A percentile compares a stretch with the other conserved stretches of the same genome.
phyloP scores from a whole-genome alignment of 164 flowering plant genomes.

The Magnolia changhungtana region DNA sequence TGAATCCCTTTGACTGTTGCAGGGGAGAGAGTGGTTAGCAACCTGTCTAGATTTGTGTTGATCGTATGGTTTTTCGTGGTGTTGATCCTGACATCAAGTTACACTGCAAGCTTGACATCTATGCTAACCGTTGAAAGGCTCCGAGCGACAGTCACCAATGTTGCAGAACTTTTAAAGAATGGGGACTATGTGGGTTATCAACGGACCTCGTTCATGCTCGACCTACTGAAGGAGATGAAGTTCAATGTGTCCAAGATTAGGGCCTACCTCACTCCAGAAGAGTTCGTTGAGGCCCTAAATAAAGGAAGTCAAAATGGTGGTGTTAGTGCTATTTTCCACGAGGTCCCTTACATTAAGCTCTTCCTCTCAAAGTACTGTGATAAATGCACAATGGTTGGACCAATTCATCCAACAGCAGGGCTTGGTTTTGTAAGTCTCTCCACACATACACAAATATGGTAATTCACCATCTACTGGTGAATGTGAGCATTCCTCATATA shows the following conservation, averaged over 20 bases:
- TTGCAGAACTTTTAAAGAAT: constrained; percentile 27
- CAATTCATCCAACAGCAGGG: constrained; percentile 20
- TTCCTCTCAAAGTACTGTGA: constrained; percentile 14
- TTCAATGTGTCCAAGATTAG: constrained; percentile 15
- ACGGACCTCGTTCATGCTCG: constrained; percentile 33
- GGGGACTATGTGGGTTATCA: constrained; percentile 42
- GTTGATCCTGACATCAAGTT: constrained; percentile 37
- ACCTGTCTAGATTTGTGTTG: constrained; percentile 37
- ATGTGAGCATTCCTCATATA: too few relatives aligned
- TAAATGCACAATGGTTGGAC: constrained; percentile 18
- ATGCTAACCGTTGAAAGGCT: constrained; percentile 43
- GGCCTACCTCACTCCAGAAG: constrained; percentile 16
- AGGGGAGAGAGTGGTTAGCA: constrained; percentile 44
- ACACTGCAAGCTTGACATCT: constrained; percentile 56
- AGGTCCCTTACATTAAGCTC: constrained; percentile 24
- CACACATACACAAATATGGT: neutral
- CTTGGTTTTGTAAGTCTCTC: constrained; percentile 30
- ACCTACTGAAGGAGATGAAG: constrained; percentile 1
- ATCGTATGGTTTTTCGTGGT: constrained; percentile 54
- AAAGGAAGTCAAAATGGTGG: constrained; percentile 25
- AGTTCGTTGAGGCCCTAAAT: constrained; percentile 20
- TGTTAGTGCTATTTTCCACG: constrained; percentile 26
- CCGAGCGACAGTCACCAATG: constrained; percentile 29
- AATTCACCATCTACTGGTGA: too few relatives aligned
- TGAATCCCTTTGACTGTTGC: neutral